Conservation (phyloP, 1,139 yeast species). For the Lodderomyces elongisporus region DNA sequence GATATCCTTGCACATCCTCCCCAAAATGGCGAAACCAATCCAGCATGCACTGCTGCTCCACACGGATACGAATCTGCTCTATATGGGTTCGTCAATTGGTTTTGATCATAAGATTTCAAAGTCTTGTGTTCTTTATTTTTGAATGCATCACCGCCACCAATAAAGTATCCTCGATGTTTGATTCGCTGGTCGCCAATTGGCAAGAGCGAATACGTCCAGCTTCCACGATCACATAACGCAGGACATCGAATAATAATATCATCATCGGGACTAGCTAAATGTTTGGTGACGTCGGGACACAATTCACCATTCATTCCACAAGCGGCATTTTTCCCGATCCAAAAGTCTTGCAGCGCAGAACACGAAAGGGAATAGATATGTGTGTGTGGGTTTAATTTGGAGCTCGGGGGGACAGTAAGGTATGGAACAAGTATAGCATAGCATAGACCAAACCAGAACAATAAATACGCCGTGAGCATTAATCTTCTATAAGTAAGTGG, state of each 20-base stretch:
- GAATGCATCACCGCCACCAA: conserved; percentile 62
- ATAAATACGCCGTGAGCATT: conserved; percentile 32
- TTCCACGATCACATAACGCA: conserved; percentile 75
- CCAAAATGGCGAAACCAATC: conserved; percentile 59
- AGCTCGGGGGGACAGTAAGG: conserved; percentile 31
- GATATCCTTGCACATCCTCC: conserved; percentile 81
- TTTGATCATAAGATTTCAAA: conserved; percentile 12
- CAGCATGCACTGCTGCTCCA: conserved; percentile 87
- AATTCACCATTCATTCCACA: conserved; percentile 70
- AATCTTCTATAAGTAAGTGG: conserved; percentile 23
- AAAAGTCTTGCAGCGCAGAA: conserved; percentile 32
- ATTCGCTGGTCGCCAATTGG: conserved; percentile 68
- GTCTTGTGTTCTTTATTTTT: conserved; percentile 13
- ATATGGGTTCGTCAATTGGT: conserved; percentile 51
- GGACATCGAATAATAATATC: conserved; percentile 75
- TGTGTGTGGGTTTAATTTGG: conserved; percentile 14
- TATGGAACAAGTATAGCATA: conserved; percentile 34
- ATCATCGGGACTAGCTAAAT: conserved; percentile 2
- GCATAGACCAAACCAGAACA: conserved; percentile 30
- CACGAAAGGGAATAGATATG: conserved; percentile 40
- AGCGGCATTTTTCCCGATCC: conserved; percentile 70
- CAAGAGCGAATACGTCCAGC: conserved; percentile 72
- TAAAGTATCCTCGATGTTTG: conserved; percentile 66
- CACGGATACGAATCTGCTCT: conserved; percentile 89
- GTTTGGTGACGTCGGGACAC: conserved; percentile 41